A percentile compares a stretch with the other conserved stretches of the same genome.
Conservation (phyloP, 2,329 filamentous ascomycete species). For the Apiospora marii region DNA sequence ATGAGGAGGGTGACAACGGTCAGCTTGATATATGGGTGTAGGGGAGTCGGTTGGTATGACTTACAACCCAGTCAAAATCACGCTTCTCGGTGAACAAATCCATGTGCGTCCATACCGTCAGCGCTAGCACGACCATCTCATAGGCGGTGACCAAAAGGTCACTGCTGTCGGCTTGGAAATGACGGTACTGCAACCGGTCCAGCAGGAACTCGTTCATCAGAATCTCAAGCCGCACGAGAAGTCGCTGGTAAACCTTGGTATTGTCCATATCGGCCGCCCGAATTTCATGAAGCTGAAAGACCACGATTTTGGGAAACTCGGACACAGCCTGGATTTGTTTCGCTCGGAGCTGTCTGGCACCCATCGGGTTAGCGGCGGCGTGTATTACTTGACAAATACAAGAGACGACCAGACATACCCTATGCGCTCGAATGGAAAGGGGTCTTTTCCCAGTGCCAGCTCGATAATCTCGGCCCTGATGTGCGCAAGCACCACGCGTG, state of each 20-base stretch:
- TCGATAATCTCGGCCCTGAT: conserved; percentile 68
- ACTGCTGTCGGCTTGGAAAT: conserved; percentile 46
- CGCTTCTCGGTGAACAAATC: conserved; percentile 51
- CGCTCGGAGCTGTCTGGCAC: not conserved
- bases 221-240: conserved; percentile 57
- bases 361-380: not conserved
- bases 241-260: conserved; percentile 49
- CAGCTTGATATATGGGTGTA: too few species aligned
- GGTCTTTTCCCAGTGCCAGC: conserved; percentile 55
- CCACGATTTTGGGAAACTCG: conserved; percentile 48
- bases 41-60: too few species aligned
- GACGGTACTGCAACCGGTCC: conserved; percentile 61
- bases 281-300: conserved; percentile 48
- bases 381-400: not conserved
- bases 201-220: conserved; percentile 67
- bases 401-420: not conserved
- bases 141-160: conserved; percentile 54
- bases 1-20: not conserved
- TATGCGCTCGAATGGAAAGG: conserved; percentile 1
- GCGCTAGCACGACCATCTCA: conserved; percentile 55
- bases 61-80: conserved; percentile 59
- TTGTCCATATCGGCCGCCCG: conserved; percentile 41
- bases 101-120: conserved; percentile 58
- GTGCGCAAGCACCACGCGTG: conserved; percentile 49
- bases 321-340: conserved; percentile 31